Conservation (phyloP, 2,329 filamentous ascomycete genomes). For the Venturia carpophila region DNA sequence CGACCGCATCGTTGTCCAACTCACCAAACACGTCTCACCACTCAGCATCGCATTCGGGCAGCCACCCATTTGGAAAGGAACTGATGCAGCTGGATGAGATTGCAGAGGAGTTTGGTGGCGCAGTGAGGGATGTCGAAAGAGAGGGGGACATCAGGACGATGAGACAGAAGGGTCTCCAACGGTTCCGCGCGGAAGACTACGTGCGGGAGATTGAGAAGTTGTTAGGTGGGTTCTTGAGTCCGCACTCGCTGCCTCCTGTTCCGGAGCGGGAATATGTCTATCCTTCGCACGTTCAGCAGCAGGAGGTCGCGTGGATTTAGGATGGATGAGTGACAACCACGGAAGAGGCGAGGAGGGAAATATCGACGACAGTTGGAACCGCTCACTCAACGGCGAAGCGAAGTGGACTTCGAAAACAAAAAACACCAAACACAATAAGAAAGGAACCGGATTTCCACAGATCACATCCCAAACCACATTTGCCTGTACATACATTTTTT, state of each 20-base stretch:
- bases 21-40: neutral
- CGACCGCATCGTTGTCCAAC: conserved; percentile 23
- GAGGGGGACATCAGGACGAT: conserved; percentile 71
- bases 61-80: conserved; percentile 79
- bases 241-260: neutral
- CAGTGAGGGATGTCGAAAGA: conserved; percentile 51
- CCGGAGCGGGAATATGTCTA: neutral
- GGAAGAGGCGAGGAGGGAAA: neutral
- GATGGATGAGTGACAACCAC: neutral
- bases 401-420: neutral
- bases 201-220: conserved; percentile 55
- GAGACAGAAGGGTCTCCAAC: conserved; percentile 58
- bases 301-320: conserved; percentile 6
- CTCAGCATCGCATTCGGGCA: conserved; percentile 20
- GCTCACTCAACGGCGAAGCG: no score
- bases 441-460: neutral
- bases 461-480: neutral
- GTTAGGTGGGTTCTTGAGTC: neutral
- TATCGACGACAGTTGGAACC: neutral
- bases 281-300: neutral
- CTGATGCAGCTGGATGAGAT: conserved; percentile 88
- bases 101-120: conserved; percentile 70
- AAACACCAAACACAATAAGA: neutral
- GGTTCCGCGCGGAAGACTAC: conserved; percentile 76
- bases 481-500: neutral